Conservation (phyloP, 176 grass and related monocot genomes). For the Oryza meyeriana region DNA sequence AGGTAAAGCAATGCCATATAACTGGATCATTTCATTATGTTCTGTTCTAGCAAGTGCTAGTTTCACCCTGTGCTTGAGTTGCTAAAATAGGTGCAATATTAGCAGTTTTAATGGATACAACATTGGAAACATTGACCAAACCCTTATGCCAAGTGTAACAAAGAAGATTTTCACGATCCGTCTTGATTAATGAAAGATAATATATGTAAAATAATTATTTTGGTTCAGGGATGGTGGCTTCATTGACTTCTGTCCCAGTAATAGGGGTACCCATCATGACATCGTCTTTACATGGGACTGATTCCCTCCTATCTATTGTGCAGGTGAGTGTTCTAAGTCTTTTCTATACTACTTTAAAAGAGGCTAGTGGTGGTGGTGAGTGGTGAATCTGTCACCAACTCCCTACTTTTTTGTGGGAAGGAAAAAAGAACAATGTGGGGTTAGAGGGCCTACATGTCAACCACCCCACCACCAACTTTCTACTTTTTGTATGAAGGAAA, state of each 20-base stretch:
- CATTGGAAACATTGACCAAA: neutral
- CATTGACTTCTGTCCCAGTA: conserved; percentile 67
- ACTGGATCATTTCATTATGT: neutral
- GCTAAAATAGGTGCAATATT: neutral
- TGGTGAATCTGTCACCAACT: too few species aligned
- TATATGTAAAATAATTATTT: neutral
- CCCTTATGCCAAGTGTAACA: neutral
- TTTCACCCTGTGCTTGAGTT: neutral
- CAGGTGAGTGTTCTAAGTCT: conserved; percentile 50
- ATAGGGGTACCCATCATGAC: conserved; percentile 79
- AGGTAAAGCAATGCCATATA: neutral
- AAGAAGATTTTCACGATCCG: neutral
- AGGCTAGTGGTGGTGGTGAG: too few species aligned
- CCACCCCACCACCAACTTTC: too few species aligned
- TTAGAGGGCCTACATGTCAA: too few species aligned
- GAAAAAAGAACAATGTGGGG: too few species aligned
- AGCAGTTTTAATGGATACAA: neutral
- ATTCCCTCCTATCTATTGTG: conserved; percentile 94
- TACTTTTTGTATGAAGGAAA: too few species aligned
- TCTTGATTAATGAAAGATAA: neutral
- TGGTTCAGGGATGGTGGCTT: conserved; percentile 86
- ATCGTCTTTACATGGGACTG: conserved; percentile 54
- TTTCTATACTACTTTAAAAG: too few species aligned
- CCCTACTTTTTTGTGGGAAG: too few species aligned
- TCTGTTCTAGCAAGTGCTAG: neutral